Percentiles rank a stretch among this genome's conserved stretches.
These are phyloP conservation scores for Arxiozyma bovina DNA, from an alignment of 1,139 yeast genomes.

Conservation along the genomic window DNA sequence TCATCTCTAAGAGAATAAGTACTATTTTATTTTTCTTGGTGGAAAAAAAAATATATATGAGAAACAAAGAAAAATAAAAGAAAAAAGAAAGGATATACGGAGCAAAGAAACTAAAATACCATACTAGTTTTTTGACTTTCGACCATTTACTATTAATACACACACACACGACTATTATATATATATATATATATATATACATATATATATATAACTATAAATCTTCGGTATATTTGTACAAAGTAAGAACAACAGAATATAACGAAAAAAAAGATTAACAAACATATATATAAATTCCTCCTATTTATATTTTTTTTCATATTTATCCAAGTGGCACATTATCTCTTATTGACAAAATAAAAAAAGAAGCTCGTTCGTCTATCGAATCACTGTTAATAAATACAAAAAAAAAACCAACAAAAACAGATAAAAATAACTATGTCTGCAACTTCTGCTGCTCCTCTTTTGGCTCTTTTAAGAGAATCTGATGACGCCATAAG, in stretches of 20 bases:
- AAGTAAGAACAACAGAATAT: background rate
- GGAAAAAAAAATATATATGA: too few relatives aligned
- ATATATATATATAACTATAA: too few relatives aligned
- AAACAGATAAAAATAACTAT: slow-evolving; percentile 25
- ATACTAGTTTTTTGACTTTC: background rate
- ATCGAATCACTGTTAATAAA: background rate
- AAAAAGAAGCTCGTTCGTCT: background rate
- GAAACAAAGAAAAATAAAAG: slow-evolving; percentile 60
- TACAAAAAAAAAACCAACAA: background rate
- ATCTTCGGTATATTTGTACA: background rate
- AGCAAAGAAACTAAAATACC: background rate
- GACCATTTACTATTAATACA: background rate
- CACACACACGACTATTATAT: too few relatives aligned
- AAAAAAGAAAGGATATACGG: too few relatives aligned
- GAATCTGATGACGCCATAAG: slow-evolving; percentile 75
- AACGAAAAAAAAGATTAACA: too few relatives aligned
- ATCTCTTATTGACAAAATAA: background rate
- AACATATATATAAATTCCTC: too few relatives aligned
- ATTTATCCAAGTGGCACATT: background rate
- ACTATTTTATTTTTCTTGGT: too few relatives aligned
- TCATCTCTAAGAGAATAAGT: too few relatives aligned
- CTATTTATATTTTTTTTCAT: background rate
- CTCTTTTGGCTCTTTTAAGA: slow-evolving; percentile 76
- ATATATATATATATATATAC: too few relatives aligned
- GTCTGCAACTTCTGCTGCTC: slow-evolving; percentile 75